phyloP scores from a whole-genome alignment of 1,284 basidiomycete species.

The Tilletia horrida region DNA sequence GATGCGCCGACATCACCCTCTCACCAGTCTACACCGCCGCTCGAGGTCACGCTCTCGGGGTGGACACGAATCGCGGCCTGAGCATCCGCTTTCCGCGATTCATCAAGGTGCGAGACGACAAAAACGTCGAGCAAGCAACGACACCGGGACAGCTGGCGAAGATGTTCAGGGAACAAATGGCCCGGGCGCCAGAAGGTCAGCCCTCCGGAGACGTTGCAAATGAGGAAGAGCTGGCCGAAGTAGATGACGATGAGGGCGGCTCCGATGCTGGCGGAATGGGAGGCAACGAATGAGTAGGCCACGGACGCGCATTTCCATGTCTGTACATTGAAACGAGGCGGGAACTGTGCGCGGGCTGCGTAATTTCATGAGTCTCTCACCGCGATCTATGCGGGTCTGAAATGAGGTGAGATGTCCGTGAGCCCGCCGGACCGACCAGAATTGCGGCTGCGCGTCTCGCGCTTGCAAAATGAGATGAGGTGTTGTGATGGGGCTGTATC shows the following conservation, averaged over 20 bases:
- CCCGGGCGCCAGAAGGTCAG: neutral
- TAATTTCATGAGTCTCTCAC: too few relatives aligned
- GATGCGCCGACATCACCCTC: constrained; percentile 75
- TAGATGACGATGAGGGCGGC: constrained; percentile 18
- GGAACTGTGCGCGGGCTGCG: too few relatives aligned
- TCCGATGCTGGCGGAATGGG: constrained; percentile 21
- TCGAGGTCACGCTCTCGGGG: constrained; percentile 61
- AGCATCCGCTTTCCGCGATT: constrained; percentile 57
- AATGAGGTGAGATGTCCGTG: too few relatives aligned
- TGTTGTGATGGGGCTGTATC: too few relatives aligned
- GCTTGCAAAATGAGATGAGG: too few relatives aligned
- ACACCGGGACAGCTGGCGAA: constrained; percentile 39
- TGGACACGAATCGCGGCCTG: constrained; percentile 64
- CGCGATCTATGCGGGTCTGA: too few relatives aligned
- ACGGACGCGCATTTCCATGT: too few relatives aligned
- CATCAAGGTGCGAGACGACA: constrained; percentile 47
- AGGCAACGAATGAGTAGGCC: too few relatives aligned
- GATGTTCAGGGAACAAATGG: constrained; percentile 42
- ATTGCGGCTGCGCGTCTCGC: too few relatives aligned
- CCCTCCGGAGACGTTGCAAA: constrained; percentile 4
- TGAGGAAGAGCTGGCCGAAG: constrained; percentile 22
- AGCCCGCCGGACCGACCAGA: too few relatives aligned
- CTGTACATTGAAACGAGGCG: too few relatives aligned
- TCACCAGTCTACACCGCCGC: constrained; percentile 85
- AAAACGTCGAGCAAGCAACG: constrained; percentile 37